Conservation (phyloP, 1,139 yeast species). For the Oligophagozyma castellii region DNA sequence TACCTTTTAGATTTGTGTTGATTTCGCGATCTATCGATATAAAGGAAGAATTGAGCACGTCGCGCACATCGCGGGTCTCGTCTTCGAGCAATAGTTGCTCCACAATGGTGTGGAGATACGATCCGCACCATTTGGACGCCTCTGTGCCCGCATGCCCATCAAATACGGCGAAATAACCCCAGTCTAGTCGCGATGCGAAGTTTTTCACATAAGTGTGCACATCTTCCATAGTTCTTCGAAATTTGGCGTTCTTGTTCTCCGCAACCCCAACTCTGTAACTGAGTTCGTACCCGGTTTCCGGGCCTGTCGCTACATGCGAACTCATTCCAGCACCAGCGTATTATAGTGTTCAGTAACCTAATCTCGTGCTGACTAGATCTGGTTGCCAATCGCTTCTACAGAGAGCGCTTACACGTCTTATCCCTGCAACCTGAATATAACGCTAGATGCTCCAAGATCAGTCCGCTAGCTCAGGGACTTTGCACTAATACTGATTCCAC, state of each 20-base stretch:
- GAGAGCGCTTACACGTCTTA: too few species aligned
- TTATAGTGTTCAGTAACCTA: too few species aligned
- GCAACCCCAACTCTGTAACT: conserved; percentile 78
- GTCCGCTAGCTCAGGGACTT: too few species aligned
- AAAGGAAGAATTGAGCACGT: conserved; percentile 47
- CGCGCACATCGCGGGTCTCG: conserved; percentile 38
- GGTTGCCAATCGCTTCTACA: too few species aligned
- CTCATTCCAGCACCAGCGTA: too few species aligned
- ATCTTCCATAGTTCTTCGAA: conserved; percentile 89
- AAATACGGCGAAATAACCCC: conserved; percentile 93
- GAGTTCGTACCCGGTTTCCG: conserved; percentile 28
- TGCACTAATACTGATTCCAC: too few species aligned
- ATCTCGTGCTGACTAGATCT: too few species aligned
- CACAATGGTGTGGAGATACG: conserved; percentile 47
- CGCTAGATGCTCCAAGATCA: too few species aligned
- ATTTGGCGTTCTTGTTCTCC: conserved; percentile 71
- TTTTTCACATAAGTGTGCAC: conserved; percentile 90
- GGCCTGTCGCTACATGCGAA: background rate
- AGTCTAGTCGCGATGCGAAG: conserved; percentile 75
- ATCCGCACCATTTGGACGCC: conserved; percentile 93
- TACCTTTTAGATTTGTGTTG: conserved; percentile 40
- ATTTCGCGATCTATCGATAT: conserved; percentile 62
- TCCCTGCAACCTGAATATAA: too few species aligned
- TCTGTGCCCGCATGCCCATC: conserved; percentile 97
- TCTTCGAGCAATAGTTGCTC: conserved; percentile 25